Evolutionary conservation across 225 moss, liverwort and hornwort genomes (phyloP).

Genomic region (Marchantia paleacea): DNA sequence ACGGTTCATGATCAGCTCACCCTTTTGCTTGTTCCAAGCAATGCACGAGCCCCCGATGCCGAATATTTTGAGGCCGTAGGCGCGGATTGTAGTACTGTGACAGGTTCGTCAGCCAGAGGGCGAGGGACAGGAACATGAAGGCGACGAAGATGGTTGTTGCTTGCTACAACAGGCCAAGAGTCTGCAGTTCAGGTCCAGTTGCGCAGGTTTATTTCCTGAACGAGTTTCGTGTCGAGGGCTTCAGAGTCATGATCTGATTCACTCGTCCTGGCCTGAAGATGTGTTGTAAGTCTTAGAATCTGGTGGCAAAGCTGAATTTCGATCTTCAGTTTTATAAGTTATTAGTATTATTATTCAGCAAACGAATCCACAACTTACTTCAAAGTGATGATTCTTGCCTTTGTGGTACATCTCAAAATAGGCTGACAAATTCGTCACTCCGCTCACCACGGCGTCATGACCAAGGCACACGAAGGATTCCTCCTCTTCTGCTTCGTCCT

Average conservation of each 20-base stretch:
- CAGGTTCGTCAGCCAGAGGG: background rate
- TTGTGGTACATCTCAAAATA: background rate
- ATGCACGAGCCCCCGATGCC: background rate
- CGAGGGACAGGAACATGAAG: background rate
- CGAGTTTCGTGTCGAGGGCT: background rate
- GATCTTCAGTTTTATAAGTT: too few relatives aligned
- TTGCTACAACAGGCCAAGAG: background rate
- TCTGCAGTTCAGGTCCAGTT: slow-evolving; percentile 1
- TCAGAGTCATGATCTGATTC: background rate
- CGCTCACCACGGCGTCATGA: background rate
- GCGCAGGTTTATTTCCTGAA: background rate
- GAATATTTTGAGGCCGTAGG: background rate
- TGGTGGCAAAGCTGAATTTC: background rate
- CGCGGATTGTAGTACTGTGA: background rate
- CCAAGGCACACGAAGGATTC: background rate
- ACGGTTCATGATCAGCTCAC: background rate
- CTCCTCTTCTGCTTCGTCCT: background rate
- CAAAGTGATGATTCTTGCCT: background rate
- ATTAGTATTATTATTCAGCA: too few relatives aligned
- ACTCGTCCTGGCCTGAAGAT: background rate
- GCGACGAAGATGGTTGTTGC: background rate
- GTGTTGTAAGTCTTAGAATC: background rate
- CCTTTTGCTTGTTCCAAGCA: background rate
- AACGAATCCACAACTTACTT: too few relatives aligned
- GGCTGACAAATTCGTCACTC: background rate